phyloP scores from a whole-genome alignment of 176 grass and related monocot species.

The Eragrostis curvula region DNA sequence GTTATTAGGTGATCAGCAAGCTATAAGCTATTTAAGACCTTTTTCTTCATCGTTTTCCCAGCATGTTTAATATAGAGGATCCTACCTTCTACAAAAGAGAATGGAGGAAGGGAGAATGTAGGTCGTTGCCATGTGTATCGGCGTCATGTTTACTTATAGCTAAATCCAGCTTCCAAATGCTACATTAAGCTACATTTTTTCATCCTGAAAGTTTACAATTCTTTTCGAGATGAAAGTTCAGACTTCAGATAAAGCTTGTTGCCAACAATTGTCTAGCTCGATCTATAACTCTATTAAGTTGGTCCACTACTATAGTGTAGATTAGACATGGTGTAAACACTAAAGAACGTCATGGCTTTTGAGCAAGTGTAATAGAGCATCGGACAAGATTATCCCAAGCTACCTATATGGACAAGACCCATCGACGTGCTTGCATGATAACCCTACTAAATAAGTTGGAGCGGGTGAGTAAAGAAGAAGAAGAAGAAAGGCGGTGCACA shows the following conservation, averaged over 20 bases:
- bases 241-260: not conserved
- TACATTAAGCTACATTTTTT: too few relatives aligned
- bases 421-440: not conserved
- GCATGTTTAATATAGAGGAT: too few relatives aligned
- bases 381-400: not conserved
- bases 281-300: too few relatives aligned
- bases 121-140: not conserved
- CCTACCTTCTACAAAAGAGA: too few relatives aligned
- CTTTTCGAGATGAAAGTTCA: not conserved
- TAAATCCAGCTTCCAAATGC: too few relatives aligned
- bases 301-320: not conserved
- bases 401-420: not conserved
- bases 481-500: constrained; percentile 35
- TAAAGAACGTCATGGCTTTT: not conserved
- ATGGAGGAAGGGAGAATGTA: too few relatives aligned
- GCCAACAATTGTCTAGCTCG: not conserved
- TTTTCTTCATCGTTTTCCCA: not conserved
- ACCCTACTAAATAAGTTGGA: not conserved
- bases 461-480: not conserved
- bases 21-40: not conserved
- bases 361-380: not conserved
- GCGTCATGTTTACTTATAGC: not conserved
- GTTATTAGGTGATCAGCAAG: not conserved
- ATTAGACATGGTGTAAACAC: not conserved
- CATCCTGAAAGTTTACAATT: too few relatives aligned